These are phyloP conservation scores for Microcos paniculata DNA, from an alignment of 345 rosid species.

Conservation along the genomic window DNA sequence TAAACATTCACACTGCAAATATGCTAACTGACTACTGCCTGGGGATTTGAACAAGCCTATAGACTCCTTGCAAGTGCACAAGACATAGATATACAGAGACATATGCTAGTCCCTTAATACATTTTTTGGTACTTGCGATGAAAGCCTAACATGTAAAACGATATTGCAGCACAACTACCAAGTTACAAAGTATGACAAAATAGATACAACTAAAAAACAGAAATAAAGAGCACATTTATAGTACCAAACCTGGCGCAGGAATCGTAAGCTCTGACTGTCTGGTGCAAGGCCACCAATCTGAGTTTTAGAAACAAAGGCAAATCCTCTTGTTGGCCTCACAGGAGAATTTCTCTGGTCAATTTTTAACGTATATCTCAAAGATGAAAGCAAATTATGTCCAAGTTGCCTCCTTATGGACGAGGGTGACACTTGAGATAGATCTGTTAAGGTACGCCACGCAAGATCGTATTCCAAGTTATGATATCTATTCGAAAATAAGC, in stretches of 20 bases:
- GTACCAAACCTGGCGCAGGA: constrained; percentile 73
- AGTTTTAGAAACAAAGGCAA: constrained; percentile 70
- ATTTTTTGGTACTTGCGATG: background rate
- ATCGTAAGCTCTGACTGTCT: constrained; percentile 77
- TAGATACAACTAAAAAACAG: background rate
- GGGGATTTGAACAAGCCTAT: background rate
- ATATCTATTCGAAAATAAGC: constrained; percentile 60
- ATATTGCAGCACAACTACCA: background rate
- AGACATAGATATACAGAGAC: background rate
- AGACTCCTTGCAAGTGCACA: background rate
- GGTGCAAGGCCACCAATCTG: constrained; percentile 91
- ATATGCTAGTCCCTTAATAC: background rate
- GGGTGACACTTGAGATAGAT: constrained; percentile 75
- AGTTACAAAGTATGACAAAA: background rate
- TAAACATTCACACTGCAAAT: background rate
- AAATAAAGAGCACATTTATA: background rate
- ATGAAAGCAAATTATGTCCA: constrained; percentile 78
- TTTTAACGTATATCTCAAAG: constrained; percentile 73
- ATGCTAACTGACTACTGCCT: background rate
- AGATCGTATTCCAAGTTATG: constrained; percentile 76
- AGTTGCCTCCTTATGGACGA: constrained; percentile 76
- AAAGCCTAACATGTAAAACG: background rate
- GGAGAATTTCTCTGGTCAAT: constrained; percentile 73
- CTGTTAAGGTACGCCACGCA: constrained; percentile 74
- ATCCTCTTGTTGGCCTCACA: constrained; percentile 82